These are phyloP conservation scores for Fusarium brachygibbosum DNA, from an alignment of 2,329 filamentous ascomycete genomes.

Conservation along the genomic window DNA sequence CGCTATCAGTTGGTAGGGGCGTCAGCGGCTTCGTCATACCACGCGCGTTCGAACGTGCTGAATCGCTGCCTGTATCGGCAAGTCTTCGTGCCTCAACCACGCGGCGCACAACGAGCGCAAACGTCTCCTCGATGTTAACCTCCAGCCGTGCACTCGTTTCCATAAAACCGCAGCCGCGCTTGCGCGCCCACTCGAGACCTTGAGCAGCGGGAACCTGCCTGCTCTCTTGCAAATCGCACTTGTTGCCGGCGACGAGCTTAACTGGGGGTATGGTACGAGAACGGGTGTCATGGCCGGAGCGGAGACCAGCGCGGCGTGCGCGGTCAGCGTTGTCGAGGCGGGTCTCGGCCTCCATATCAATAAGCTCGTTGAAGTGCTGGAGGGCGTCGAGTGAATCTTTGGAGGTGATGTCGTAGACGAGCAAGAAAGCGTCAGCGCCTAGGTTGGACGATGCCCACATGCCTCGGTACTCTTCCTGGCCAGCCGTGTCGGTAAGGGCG, in stretches of 20 bases:
- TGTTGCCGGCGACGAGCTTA: slow-evolving; percentile 89
- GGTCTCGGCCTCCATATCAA: slow-evolving; percentile 84
- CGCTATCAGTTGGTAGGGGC: slow-evolving; percentile 60
- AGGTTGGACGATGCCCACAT: slow-evolving; percentile 88
- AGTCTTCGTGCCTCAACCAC: slow-evolving; percentile 70
- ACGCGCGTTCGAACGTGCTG: slow-evolving; percentile 61
- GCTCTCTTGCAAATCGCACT: slow-evolving; percentile 81
- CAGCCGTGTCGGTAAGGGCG: slow-evolving; percentile 84
- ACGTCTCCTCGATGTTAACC: slow-evolving; percentile 92
- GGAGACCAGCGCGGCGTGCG: slow-evolving; percentile 60
- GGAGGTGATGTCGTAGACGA: slow-evolving; percentile 90
- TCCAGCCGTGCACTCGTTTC: slow-evolving; percentile 87
- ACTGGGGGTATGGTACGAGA: slow-evolving; percentile 75
- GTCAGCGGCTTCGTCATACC: slow-evolving; percentile 71
- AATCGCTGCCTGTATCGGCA: slow-evolving; percentile 62
- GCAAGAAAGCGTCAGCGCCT: slow-evolving; percentile 83
- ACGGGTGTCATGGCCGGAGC: slow-evolving; percentile 52
- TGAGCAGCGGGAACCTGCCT: slow-evolving; percentile 76
- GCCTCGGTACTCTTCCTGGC: slow-evolving; percentile 90
- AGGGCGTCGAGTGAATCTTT: slow-evolving; percentile 76
- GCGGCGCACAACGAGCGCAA: slow-evolving; percentile 75
- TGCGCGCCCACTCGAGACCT: slow-evolving; percentile 83
- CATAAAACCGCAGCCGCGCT: slow-evolving; percentile 85
- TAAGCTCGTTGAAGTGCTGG: slow-evolving; percentile 84
- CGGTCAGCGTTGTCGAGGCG: slow-evolving; percentile 72